Percentiles rank a stretch among this genome's conserved stretches.
These are phyloP conservation scores for Mycena amicta DNA, from an alignment of 768 basidiomycete genomes.

Conservation along the genomic window DNA sequence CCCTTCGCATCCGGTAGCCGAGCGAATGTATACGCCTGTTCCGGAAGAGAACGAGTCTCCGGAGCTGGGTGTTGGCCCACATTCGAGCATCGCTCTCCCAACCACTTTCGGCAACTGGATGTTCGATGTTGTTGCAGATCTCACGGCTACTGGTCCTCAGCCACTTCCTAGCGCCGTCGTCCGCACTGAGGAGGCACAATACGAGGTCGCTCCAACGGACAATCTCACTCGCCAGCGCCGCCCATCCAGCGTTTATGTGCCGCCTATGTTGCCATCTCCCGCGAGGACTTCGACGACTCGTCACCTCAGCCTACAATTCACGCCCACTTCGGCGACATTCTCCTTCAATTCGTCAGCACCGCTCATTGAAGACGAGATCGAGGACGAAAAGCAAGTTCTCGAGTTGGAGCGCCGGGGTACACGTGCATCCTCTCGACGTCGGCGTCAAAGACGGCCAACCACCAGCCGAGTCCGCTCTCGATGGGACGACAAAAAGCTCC, in stretches of 20 bases:
- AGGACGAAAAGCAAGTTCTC: constrained; percentile 12
- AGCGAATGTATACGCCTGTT: constrained; percentile 48
- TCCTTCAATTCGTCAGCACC: constrained; percentile 25
- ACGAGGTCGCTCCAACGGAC: constrained; percentile 36
- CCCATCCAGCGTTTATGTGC: constrained; percentile 41
- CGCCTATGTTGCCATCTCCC: constrained; percentile 22
- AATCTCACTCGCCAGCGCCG: constrained; percentile 37
- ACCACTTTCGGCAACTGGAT: constrained; percentile 77
- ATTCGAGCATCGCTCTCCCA: constrained; percentile 40
- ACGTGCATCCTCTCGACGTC: constrained; percentile 12
- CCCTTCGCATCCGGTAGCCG: constrained; percentile 25
- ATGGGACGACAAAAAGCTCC: constrained; percentile 27
- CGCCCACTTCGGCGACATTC: constrained; percentile 52
- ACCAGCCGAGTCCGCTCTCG: constrained; percentile 4
- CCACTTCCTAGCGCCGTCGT: constrained; percentile 26
- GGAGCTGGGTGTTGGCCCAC: constrained; percentile 36
- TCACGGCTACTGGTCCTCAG: constrained; percentile 35
- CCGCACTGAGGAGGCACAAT: constrained; percentile 25
- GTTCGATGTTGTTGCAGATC: constrained; percentile 75
- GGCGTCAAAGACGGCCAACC: neutral
- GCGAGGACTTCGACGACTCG: constrained; percentile 37
- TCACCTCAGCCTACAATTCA: constrained; percentile 66
- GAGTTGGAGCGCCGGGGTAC: constrained; percentile 15
- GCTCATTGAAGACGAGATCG: constrained; percentile 13
- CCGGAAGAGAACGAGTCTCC: constrained; percentile 49